Evolutionary conservation across 2,329 filamentous ascomycete genomes (phyloP).

Genomic region (Fusarium xyrophilum): DNA sequence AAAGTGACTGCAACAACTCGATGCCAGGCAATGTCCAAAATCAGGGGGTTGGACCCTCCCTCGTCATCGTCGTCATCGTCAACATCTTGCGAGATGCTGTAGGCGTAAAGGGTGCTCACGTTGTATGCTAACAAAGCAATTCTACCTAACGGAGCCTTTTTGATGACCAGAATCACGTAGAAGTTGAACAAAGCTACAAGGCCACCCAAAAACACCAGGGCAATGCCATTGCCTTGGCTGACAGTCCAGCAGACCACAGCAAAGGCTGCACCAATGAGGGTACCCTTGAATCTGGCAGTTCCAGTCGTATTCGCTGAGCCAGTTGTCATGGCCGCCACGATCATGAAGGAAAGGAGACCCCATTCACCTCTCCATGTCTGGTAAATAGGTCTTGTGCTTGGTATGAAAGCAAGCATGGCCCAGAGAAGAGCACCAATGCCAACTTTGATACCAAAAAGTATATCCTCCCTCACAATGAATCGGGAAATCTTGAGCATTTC

Average conservation of each 20-base stretch:
- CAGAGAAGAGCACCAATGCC: slow-evolving; percentile 88
- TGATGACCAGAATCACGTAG: slow-evolving; percentile 84
- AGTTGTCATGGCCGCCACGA: slow-evolving; percentile 97
- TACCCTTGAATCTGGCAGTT: slow-evolving; percentile 84
- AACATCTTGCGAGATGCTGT: slow-evolving; percentile 82
- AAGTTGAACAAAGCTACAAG: slow-evolving; percentile 83
- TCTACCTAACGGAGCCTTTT: slow-evolving; percentile 87
- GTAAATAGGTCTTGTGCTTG: slow-evolving; percentile 79
- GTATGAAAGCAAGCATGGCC: slow-evolving; percentile 86
- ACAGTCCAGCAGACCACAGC: slow-evolving; percentile 81
- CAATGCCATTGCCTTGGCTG: slow-evolving; percentile 74
- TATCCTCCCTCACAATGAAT: slow-evolving; percentile 61
- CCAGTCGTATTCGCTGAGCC: slow-evolving; percentile 95
- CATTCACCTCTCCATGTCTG: slow-evolving; percentile 93
- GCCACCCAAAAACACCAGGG: slow-evolving; percentile 83
- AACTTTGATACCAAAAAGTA: slow-evolving; percentile 88
- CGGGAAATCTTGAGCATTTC: slow-evolving; percentile 54
- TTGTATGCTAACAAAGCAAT: slow-evolving; percentile 98
- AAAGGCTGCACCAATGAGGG: slow-evolving; percentile 77
- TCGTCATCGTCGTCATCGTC: slow-evolving; percentile 87
- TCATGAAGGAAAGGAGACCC: slow-evolving; percentile 96
- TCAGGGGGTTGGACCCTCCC: slow-evolving; percentile 81
- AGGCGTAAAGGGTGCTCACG: slow-evolving; percentile 90
- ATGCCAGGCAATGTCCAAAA: slow-evolving; percentile 86
- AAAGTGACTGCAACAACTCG: slow-evolving; percentile 84